A percentile compares a stretch with the other conserved stretches of the same genome.
Evolutionary conservation across 345 rosid genomes (phyloP).

Genomic region (Pugionium dolabratum): DNA sequence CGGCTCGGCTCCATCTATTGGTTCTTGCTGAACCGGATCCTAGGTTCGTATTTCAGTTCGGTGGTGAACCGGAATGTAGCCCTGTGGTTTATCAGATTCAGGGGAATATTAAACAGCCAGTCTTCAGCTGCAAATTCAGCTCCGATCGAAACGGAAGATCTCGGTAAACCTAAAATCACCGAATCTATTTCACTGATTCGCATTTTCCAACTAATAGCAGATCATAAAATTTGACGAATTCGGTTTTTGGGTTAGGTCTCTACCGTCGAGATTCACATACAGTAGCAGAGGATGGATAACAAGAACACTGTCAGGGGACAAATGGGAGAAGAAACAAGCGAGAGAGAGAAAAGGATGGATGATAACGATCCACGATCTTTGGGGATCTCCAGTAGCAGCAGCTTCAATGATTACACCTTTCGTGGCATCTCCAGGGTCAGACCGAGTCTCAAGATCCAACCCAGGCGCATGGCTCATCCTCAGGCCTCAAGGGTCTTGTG

Average conservation of each 20-base stretch:
- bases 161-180: slow-evolving; percentile 47
- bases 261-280: slow-evolving; percentile 55
- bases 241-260: slow-evolving; percentile 43
- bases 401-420: slow-evolving; percentile 96
- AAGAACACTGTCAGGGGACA: slow-evolving; percentile 67
- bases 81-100: slow-evolving; percentile 43
- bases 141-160: slow-evolving; percentile 88
- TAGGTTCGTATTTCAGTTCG: too few species aligned
- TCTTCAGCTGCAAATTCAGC: slow-evolving; percentile 94
- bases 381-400: slow-evolving; percentile 92
- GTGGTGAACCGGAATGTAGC: too few species aligned
- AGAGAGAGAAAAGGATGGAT: slow-evolving; percentile 93
- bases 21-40: too few species aligned
- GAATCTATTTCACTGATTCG: not conserved
- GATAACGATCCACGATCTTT: slow-evolving; percentile 84
- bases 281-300: slow-evolving; percentile 65
- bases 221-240: too few species aligned
- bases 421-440: slow-evolving; percentile 89
- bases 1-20: too few species aligned
- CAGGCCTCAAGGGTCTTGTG: slow-evolving; percentile 69
- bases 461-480: slow-evolving; percentile 96
- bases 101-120: slow-evolving; percentile 80
- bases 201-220: too few species aligned
- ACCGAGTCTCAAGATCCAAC: slow-evolving; percentile 86
- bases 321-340: slow-evolving; percentile 51